Base-by-base conservation (phyloP, 2,329 filamentous ascomycete genomes). In the Aspergillus terreus region DNA sequence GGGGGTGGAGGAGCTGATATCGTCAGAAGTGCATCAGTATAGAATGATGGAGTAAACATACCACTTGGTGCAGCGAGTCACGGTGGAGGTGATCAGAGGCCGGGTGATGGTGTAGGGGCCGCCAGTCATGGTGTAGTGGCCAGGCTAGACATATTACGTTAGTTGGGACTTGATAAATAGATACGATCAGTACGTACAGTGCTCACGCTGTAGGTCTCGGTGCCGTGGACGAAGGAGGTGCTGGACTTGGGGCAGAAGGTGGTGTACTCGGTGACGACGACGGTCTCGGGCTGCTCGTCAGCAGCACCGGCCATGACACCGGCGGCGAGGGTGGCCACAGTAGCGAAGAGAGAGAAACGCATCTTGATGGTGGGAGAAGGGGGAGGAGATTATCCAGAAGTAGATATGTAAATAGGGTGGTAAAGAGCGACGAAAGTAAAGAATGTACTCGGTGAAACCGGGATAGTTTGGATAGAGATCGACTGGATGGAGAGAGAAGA, bases 91-190 rank as follows among this genome's bases (percentile, higher is more conserved):
- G 58, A 68, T 61, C 60, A 80, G 70, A 54, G 82, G 76, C 65
- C 76, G 72, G 47, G 77, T 79, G 60, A 83, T 75, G 44, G 78
- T 88, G 84, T 84, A 87, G 63, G 84, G 82, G 80, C 85, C 87
- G 79, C 86, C 77, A 63, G 82, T 82, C 78, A 88, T 82, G 76
- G 85, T 88, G 71, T 87, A 72, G 70, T 83, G 85, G 70, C 83
- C 85, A 68, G 85, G 73, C 81, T 83, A 62, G 5, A 30, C 36
- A 11, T n/a, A 19, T 19, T 19, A 3, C 19, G 12, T 19, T 32
- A 36, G n/a, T 15, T 21, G 7, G 27, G 7, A 15, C 14, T 15
- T 11, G 33, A 19, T 23, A 4, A 23, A 23, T 23, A 4, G 23
- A 23, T 23, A 23, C 4, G 23, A 23, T 23, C 1, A 23, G 23